Evolutionary conservation across 208 protist species (phyloP), one percentile per base, ranked within the genome.

Genomic region (Acanthamoeba quina): DNA sequence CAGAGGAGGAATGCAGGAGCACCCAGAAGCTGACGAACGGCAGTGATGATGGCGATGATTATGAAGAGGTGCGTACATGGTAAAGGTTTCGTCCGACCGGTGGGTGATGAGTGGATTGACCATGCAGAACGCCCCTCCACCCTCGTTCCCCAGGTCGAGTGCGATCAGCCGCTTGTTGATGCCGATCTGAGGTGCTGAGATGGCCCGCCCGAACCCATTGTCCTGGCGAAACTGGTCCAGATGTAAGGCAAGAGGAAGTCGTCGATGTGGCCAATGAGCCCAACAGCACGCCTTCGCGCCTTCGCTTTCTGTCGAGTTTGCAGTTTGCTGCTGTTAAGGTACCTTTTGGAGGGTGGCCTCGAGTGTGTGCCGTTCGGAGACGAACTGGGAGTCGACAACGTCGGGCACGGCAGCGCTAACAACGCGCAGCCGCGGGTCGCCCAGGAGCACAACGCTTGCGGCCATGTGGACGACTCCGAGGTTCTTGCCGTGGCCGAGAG

Each of bases 101-200:
- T 90, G 26, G n/a, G 56, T 90, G 49, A 90, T 90, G 82, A 90
- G 19, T 19, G 82, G 82, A 41, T 90, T 90, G 41, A 31, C 66
- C 82, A 90, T 90, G 58, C 29, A 90, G 58, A 90, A 90, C 21
- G n/a, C 9, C 24, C 41, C 41, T 3, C 82, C 82, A 21, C 58
- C 58, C 15, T 90, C 82, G 2, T 90, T 29, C 29, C 82, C 82
- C 5, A 90, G 34, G 82, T 90, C 58, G 15, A 90, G 82, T 10
- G 82, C 82, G 34, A 90, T 90, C 49, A 90, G 34, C 34, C 82
- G 70, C 58, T 68, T 90, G n/a, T 90, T 90, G 82, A 90, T 17
- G 2, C 82, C 82, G 9, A 90, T 90, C 34, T 90, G 82, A 6
- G 82, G 82, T 7, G 82, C 82, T 2, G 82, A 90, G 29, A 90